Evolutionary conservation across 371 early-diverging fungal species (phyloP).

Genomic region (Neoconidiobolus thromboides): DNA sequence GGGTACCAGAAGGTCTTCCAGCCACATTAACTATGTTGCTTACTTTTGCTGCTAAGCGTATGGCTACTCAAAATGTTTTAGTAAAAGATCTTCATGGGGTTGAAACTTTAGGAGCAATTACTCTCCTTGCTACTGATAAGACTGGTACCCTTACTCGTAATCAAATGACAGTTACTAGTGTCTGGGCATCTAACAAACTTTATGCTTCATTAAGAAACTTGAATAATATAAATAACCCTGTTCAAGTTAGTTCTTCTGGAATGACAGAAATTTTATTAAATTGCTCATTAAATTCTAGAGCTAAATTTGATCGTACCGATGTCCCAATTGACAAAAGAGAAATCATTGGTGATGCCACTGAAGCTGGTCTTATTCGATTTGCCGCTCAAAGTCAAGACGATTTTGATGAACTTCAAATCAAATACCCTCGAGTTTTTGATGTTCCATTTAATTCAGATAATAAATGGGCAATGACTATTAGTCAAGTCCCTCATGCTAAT

Average conservation of each 20-base stretch:
- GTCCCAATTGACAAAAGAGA: slow-evolving; percentile 52
- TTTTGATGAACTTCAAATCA: slow-evolving; percentile 36
- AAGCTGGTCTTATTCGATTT: slow-evolving; percentile 67
- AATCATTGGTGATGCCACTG: slow-evolving; percentile 81
- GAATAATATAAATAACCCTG: slow-evolving; percentile 23
- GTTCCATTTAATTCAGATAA: slow-evolving; percentile 91
- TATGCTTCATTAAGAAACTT: slow-evolving; percentile 19
- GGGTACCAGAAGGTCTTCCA: slow-evolving; percentile 46
- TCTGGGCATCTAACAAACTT: slow-evolving; percentile 29
- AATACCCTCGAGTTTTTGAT: slow-evolving; percentile 74
- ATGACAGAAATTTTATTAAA: slow-evolving; percentile 44
- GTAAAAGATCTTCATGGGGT: slow-evolving; percentile 89
- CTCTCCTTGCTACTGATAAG: slow-evolving; percentile 88
- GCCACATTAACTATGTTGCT: slow-evolving; percentile 76
- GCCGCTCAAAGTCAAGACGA: slow-evolving; percentile 39
- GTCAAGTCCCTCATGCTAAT: slow-evolving; percentile 34
- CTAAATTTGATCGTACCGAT: slow-evolving; percentile 71
- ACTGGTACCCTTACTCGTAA: slow-evolving; percentile 87
- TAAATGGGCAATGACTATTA: slow-evolving; percentile 88
- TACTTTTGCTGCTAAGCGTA: slow-evolving; percentile 83
- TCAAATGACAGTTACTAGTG: slow-evolving; percentile 58
- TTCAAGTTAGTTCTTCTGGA: slow-evolving; percentile 30
- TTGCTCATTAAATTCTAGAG: slow-evolving; percentile 55
- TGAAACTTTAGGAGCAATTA: slow-evolving; percentile 90
- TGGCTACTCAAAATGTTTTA: slow-evolving; percentile 68